Base-by-base conservation (phyloP, 768 basidiomycete genomes). In the Terana coerulea region DNA sequence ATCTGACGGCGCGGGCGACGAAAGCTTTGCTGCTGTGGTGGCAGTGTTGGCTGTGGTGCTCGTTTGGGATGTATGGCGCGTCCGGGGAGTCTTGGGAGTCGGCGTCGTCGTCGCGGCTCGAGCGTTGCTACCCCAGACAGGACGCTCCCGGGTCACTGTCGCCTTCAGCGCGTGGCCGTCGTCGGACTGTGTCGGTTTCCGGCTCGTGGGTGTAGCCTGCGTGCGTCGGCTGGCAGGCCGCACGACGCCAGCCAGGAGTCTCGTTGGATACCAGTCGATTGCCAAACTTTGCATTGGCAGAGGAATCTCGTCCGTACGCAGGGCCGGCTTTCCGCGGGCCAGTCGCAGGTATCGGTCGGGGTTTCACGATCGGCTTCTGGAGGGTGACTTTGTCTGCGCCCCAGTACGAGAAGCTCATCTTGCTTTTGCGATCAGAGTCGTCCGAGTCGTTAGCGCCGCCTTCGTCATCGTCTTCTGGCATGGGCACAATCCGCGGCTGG, bases 391-490 rank as follows among this genome's bases (percentile, higher is more conserved):
- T 91, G 72, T 93, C 91, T 28, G 91, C 91, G 22, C 91, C 90
- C 89, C 90, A 92, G 64, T 92, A 94, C 5, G 89, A 91, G 70
- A 92, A 92, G 72, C 88, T 89, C 91, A 92, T 91, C 67, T 91
- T 92, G 74, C 85, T 89, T 73, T 91, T 88, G 71, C 84, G 81
- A 66, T 91, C 90, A 10, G 88, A 91, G 60, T 91, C 88, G 58
- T 89, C 87, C 3, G 90, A 91, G 25, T 90, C 88, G 63, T 69
- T 15, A 19, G 61, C 79, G 15, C 73, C 82, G 21, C 72, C 74
- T 17, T 72, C 69, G 25, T 80, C 75, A 51, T 84, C 77, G 42
- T 85, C 84, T 50, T 83, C 80, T 24, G 85, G 84, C 60, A 86
- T 72, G 31, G 87, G 84, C 26, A 88, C 74, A 49, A 87, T 79